Evolutionary conservation across 495 filamentous ascomycete species (phyloP), one percentile per base, ranked within the genome.

Genomic region (Aspergillus cavernicola): DNA sequence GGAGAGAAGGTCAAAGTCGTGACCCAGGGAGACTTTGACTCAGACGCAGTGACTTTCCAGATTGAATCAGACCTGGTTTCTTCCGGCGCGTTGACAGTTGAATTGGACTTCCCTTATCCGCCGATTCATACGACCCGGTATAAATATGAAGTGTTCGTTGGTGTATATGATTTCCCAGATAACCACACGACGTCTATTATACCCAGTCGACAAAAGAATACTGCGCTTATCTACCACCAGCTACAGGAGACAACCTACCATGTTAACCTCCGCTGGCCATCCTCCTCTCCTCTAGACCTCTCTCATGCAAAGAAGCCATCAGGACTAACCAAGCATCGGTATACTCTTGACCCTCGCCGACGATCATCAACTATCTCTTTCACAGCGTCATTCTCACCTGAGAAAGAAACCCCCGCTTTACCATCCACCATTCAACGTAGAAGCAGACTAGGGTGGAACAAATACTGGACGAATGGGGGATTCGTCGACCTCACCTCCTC

Each of bases 81-180:
- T 1, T 50, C 51, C 0, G 56, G 56, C 3, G 56, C 54, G 26
- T 32, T 59, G 39, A 39, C 43, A 15, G 56, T 59, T 2, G 39
- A 37, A 12, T 19, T 59, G 1, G 52, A 59, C 19, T 59, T 59
- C n/a, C 56, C 56, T 3, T 59, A 54, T 38, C 56, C 56, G 6
- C 51, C 51, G 1, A 51, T 55, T 18, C 56, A 59, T 28, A 26
- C 56, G 1, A 59, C 56, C 1, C 47, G 51, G 15, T 59, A 54
- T 18, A 59, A 59, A 29, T 59, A 50, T 22, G 56, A 59, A 46
- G 51, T 59, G 1, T 59, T 59, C 33, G 56, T 55, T 5, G 56
- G 51, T 4, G 51, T 45, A 0, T 50, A 59, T 15, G 51, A 51
- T 28, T 54, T 59, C 22, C 46, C 56, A 0, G 19, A 24, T 5